A percentile compares a stretch with the other conserved stretches of the same genome.
Conservation (phyloP, 441 rosid species). For the Populus hybrid region DNA sequence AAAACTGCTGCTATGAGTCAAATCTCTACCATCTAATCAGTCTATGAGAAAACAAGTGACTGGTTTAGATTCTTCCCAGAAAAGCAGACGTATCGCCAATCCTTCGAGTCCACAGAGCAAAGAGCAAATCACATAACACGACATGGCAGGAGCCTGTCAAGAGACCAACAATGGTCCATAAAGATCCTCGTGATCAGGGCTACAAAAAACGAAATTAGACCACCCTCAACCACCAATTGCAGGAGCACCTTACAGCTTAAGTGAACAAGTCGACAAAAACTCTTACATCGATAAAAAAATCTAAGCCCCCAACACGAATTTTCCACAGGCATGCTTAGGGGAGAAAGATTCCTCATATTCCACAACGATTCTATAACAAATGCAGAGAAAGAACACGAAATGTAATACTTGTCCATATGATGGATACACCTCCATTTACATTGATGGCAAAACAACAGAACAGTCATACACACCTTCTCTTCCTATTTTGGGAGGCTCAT, state of each 20-base stretch:
- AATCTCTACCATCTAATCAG: too few relatives aligned
- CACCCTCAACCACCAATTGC: slow-evolving; percentile 1
- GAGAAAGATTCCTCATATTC: background rate
- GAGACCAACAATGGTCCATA: background rate
- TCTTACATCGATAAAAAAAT: background rate
- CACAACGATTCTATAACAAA: background rate
- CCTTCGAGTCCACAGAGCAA: background rate
- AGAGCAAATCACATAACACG: slow-evolving; percentile 10
- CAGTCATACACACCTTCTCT: slow-evolving; percentile 1
- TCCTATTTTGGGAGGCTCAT: background rate
- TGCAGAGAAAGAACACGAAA: background rate
- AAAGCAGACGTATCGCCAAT: too few relatives aligned
- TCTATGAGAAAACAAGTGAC: too few relatives aligned
- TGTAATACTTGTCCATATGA: background rate
- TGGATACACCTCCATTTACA: background rate
- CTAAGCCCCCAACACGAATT: background rate
- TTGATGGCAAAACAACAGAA: background rate
- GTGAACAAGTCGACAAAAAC: background rate
- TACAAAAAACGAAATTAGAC: background rate
- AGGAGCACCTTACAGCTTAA: background rate
- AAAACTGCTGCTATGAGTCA: too few relatives aligned
- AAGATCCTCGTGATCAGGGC: slow-evolving; percentile 3
- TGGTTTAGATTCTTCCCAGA: too few relatives aligned
- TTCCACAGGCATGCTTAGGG: background rate
- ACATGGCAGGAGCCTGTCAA: background rate